Evolutionary conservation across 2,329 filamentous ascomycete genomes (phyloP), one percentile per base, ranked within the genome.

Genomic region (Microcera coccophila): DNA sequence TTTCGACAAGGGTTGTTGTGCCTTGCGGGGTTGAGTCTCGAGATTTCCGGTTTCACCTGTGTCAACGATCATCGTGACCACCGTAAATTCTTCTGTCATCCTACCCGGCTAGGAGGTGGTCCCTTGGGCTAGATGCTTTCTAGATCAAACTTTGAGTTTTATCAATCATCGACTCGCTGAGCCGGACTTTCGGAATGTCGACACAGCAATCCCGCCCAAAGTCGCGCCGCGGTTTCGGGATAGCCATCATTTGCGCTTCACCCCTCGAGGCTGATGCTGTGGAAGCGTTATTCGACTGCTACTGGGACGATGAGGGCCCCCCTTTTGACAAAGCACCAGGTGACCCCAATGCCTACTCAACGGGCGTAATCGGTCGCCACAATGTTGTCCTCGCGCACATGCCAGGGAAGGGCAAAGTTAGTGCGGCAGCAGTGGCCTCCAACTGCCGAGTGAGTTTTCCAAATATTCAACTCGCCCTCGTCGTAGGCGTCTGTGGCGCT

Each of bases 271-370:
- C 48, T 1, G 48, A 52, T 17, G 48, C 51, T 7, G 47, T 55
- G 10, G 20, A 41, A 4, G 48, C 47, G 15, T 29, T 52, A 2
- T 54, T 59, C 11, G 54, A 55, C 17, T 19, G 36, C 2, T 31
- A 41, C 33, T 57, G 53, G 43, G 48, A 49, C 9, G 38, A 48
- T 2, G 31, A 49, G 9, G 24, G 24, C 7, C 29, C 5, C 4
- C 32, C 37, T 2, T 61, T 55, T 28, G 54, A 48, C 9, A 62
- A 60, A 36, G 51, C 48, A 3, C 16, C 31, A 0, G 57, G 58
- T 1, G 65, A 68, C 24, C 21, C 40, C 1, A 65, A 65, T 24
- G 24, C 40, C n/a, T 67, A 66, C 38, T 49, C 52, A 0, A 53
- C 42, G 4, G 62, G 52, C 2, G 20, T 3, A 2, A 52, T 58